Evolutionary conservation across 2,329 filamentous ascomycete genomes (phyloP).

Genomic region (Aspergillus clavatus): DNA sequence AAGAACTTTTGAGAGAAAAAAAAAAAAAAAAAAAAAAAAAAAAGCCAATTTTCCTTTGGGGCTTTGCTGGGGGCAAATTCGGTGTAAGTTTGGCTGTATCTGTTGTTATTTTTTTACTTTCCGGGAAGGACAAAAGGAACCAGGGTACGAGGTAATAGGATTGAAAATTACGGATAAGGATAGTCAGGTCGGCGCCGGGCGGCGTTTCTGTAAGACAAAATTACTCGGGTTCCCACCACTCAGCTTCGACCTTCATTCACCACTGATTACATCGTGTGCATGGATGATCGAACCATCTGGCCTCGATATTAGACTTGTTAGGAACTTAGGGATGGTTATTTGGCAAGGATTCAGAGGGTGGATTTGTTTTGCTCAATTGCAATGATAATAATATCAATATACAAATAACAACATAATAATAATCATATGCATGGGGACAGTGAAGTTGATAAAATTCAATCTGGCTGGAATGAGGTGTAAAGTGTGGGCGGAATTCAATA

Average conservation of each 20-base stretch:
- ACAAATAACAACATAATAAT: too few species aligned
- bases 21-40: too few species aligned
- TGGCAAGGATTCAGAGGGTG: background rate
- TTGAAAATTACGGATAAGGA: conserved; percentile 22
- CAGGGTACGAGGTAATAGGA: conserved; percentile 5
- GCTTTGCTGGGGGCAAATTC: conserved; percentile 11
- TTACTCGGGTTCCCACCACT: conserved; percentile 4
- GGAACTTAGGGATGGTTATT: background rate
- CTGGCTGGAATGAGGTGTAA: background rate
- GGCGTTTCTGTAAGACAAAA: conserved; percentile 6
- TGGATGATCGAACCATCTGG: background rate
- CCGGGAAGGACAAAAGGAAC: background rate
- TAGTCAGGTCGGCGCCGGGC: conserved; percentile 8
- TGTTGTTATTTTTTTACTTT: background rate
- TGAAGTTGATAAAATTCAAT: too few species aligned
- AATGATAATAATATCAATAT: background rate
- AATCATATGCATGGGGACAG: too few species aligned
- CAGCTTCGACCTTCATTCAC: background rate
- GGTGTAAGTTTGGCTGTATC: too few species aligned
- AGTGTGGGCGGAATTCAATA: background rate
- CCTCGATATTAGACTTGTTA: background rate
- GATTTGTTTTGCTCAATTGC: background rate
- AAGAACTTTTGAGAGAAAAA: conserved; percentile 2
- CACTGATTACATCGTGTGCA: background rate
- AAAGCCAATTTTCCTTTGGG: conserved; percentile 8